These are phyloP conservation scores for Nelumbo lutea DNA, from an alignment of 164 flowering plant genomes.

Conservation along the genomic window DNA sequence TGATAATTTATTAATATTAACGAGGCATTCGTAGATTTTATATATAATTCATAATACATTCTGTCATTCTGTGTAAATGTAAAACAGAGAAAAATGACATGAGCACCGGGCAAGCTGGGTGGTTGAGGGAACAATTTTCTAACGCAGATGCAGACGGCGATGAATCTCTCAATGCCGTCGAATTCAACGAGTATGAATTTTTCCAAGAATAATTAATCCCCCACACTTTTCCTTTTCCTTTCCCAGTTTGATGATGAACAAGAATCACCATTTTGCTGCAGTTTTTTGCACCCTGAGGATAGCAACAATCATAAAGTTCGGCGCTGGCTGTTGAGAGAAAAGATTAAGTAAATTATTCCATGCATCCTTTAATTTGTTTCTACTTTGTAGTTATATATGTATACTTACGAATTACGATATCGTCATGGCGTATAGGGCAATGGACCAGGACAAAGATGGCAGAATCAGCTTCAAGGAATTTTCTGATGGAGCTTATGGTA, in stretches of 20 bases:
- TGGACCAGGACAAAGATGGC: slow-evolving; percentile 49
- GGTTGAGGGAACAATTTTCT: slow-evolving; percentile 57
- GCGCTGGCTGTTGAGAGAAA: slow-evolving; percentile 43
- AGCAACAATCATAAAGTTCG: slow-evolving; percentile 39
- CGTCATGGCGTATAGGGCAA: slow-evolving; percentile 25
- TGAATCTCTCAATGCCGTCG: slow-evolving; percentile 40
- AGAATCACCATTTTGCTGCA: slow-evolving; percentile 15
- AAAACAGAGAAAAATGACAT: slow-evolving; percentile 32
- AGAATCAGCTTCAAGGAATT: slow-evolving; percentile 49
- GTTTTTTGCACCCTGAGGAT: slow-evolving; percentile 71
- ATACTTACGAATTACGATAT: background rate
- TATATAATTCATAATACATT: too few species aligned
- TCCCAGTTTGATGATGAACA: background rate
- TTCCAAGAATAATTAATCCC: background rate
- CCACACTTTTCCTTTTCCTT: background rate
- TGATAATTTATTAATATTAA: background rate
- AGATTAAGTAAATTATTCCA: slow-evolving; percentile 31
- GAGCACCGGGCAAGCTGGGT: slow-evolving; percentile 47
- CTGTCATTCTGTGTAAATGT: background rate
- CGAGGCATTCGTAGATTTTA: too few species aligned
- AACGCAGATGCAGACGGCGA: slow-evolving; percentile 52
- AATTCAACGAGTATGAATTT: slow-evolving; percentile 42
- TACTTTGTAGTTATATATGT: background rate
- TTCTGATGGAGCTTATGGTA: slow-evolving; percentile 26
- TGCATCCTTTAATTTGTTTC: background rate